phyloP scores from a whole-genome alignment of 208 protist species.

The Acanthamoeba royreba region DNA sequence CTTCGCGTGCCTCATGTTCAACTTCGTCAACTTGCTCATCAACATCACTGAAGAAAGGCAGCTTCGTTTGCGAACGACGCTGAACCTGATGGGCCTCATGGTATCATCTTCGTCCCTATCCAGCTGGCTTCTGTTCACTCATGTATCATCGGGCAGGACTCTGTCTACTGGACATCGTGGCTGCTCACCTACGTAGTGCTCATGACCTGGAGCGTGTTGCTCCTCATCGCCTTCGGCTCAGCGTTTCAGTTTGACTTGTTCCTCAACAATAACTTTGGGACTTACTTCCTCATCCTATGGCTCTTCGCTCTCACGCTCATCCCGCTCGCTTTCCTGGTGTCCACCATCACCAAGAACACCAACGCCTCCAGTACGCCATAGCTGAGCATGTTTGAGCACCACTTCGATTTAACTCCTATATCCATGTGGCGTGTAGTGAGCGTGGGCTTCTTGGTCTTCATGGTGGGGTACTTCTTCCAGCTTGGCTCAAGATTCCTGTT shows the following conservation, averaged over 20 bases:
- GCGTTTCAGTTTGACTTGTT: constrained; percentile 50
- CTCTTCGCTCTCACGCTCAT: constrained; percentile 64
- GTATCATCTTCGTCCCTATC: neutral
- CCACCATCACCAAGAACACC: neutral
- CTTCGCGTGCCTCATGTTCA: constrained; percentile 70
- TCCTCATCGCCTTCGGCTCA: constrained; percentile 50
- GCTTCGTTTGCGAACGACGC: constrained; percentile 58
- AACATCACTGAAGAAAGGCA: constrained; percentile 64
- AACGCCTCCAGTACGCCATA: neutral
- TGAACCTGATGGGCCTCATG: constrained; percentile 74
- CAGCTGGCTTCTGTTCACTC: too few relatives aligned
- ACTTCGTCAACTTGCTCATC: constrained; percentile 59
- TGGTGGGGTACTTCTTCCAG: neutral
- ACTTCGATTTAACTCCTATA: too few relatives aligned
- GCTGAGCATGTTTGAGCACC: too few relatives aligned
- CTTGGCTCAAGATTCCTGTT: neutral
- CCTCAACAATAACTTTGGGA: constrained; percentile 57
- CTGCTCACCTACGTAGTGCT: neutral
- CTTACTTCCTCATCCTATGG: constrained; percentile 69
- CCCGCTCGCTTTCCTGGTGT: constrained; percentile 57
- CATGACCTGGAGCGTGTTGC: neutral
- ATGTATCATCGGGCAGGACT: neutral
- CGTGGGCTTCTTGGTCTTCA: neutral
- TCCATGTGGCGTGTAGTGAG: too few relatives aligned
- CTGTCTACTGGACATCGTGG: constrained; percentile 63